Base-by-base conservation (phyloP, 345 rosid genomes). In the Camelina neglecta region DNA sequence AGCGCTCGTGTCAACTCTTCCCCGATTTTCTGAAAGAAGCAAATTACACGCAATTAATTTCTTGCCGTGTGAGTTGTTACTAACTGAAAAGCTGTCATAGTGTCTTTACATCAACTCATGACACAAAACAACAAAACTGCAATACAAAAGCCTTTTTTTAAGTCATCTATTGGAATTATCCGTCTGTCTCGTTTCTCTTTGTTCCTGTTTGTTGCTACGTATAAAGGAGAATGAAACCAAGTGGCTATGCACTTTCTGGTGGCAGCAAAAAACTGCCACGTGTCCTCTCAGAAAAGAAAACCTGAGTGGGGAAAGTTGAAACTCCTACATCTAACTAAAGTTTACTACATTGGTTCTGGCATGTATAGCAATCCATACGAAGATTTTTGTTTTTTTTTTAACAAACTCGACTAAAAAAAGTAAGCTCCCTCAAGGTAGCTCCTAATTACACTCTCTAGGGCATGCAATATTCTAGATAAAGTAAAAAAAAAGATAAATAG, bases 1-100 rank as follows among this genome's bases (percentile, higher is more conserved):
- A 93, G 80, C 13, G 97, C 92, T 60, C 88, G 83, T 61, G 92
- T 81, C 84, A 93, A 75, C 80, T 93, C 98, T 54, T 90, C 95
- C 82, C 86, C 71, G 67, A 90, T 79, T 80, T 81, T 87, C 93
- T 88, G 80, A 35, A 73, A 75, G 72, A 74, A 80, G 73, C 71
- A 71, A 80, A 84, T 81, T 4, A 71, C 57, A 69, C 72, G 45
- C 66, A 63, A 24, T 24, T 62, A 63, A 24, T 24, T 62, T 55
- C 36, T 33, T 51, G 35, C 48, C 69, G 23, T 73, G 77, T 75
- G 79, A 75, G 79, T 75, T 60, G 58, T 75, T 29, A 76, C 81
- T 69, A 81, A 51, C 71, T 26, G 45, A 67, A 29, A 54, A 55
- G 79, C 81, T 78, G 57, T 48, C 60, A 61, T 23, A 56, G 12